Evolutionary conservation across 441 rosid genomes (phyloP).

Genomic region (Sinapis alba): DNA sequence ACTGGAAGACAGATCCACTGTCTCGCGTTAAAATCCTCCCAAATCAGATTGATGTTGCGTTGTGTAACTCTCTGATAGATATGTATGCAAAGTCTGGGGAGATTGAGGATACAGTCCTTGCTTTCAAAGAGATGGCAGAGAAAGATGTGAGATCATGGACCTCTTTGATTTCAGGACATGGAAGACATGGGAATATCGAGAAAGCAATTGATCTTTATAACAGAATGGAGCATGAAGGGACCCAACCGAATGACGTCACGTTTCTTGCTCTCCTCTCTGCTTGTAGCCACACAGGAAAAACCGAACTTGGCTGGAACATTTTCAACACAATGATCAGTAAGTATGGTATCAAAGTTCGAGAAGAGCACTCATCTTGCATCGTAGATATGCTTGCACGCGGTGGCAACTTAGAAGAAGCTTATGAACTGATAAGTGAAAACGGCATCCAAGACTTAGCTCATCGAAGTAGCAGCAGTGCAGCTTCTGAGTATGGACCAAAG

Average conservation of each 20-base stretch:
- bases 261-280: conserved; percentile 75
- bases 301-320: conserved; percentile 58
- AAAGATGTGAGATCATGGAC: conserved; percentile 84
- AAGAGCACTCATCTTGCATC: conserved; percentile 74
- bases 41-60: conserved; percentile 52
- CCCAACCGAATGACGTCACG: conserved; percentile 68
- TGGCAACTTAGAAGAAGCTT: conserved; percentile 68
- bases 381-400: conserved; percentile 69
- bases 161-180: conserved; percentile 73
- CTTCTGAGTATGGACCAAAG: conserved; percentile 60
- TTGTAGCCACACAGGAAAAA: conserved; percentile 76
- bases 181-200: conserved; percentile 64
- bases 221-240: conserved; percentile 66
- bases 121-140: conserved; percentile 62
- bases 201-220: conserved; percentile 62
- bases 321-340: conserved; percentile 59
- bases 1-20: conserved; percentile 72
- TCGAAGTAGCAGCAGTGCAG: conserved; percentile 58
- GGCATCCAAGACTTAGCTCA: conserved; percentile 43
- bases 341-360: conserved; percentile 51
- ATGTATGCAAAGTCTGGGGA: conserved; percentile 87
- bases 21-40: conserved; percentile 49
- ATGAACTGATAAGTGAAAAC: conserved; percentile 50
- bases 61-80: conserved; percentile 69
- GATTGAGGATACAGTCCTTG: conserved; percentile 59